Base-by-base conservation (phyloP, 306 rosid species). In the Benincasa hispida region DNA sequence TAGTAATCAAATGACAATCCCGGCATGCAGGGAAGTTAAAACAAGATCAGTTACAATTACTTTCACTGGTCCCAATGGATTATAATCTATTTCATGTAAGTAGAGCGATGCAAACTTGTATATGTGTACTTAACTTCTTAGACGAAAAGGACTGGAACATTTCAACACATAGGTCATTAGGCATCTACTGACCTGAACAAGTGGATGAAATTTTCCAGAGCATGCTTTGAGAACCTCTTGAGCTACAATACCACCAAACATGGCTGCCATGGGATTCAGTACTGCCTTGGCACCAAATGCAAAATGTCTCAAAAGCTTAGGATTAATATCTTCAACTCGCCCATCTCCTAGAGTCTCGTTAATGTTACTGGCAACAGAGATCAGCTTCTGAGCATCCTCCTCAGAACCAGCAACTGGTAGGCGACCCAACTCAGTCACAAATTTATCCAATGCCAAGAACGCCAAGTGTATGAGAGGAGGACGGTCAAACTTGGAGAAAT, bases 201-300 rank as follows among this genome's bases (percentile, higher is more conserved):
- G 96, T 57, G 98, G 98, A 85, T 93, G 94, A 78, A 91, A 93
- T 87, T 93, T 93, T 78, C 97, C 98, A n/a, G 97, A 91, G 80
- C 96, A 93, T 56, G 97, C 98, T 88, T 93, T 93, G 39, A 93
- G 89, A 65, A 93, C 92, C 86, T 93, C 98, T 77, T 93, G 98
- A 79, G 97, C 98, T 32, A 93, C 98, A 80, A 93, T 86, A 72
- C 98, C 98, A 76, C 98, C 98, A 84, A 93, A 90, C 97, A 93
- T 93, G 54, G 98, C 96, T 83, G 98, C 97, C 98, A 91, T 91
- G 57, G 98, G 97, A 79, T 88, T 93, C 80, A 93, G 84, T 13
- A 90, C 97, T 1, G 98, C 98, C 89, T 77, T 88, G 55, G 98
- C 92, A 77, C 98, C 98, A 82, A 87, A 93, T 72, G 98, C 91